Conservation (phyloP, 371 early-diverging fungal species). For the Mucor velutinosus region DNA sequence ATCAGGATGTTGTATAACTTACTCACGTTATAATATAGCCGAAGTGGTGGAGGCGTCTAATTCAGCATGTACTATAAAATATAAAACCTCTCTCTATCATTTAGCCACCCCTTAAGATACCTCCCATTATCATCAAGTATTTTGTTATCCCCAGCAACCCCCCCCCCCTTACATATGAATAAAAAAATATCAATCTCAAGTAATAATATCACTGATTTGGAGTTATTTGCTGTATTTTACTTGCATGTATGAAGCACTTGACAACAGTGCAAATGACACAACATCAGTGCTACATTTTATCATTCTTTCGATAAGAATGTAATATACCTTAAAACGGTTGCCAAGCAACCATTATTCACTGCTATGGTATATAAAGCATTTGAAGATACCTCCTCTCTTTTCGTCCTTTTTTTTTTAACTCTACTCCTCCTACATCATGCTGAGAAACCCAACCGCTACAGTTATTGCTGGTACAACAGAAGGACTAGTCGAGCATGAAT, state of each 20-base stretch:
- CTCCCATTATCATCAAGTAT: not conserved
- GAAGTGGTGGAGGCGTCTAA: conserved; percentile 47
- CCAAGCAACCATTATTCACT: not conserved
- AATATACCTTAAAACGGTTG: conserved; percentile 9
- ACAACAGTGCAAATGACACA: not conserved
- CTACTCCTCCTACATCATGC: not conserved
- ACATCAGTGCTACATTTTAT: not conserved
- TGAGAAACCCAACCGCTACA: not conserved
- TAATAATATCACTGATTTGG: not conserved
- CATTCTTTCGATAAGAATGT: conserved; percentile 10
- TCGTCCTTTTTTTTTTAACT: not conserved
- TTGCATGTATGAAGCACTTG: not conserved
- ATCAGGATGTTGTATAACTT: not conserved
- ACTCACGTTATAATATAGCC: conserved; percentile 16
- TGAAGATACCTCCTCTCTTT: not conserved
- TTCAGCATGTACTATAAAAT: not conserved
- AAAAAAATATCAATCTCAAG: not conserved
- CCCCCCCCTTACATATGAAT: not conserved
- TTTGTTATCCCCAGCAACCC: not conserved
- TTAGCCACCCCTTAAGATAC: not conserved
- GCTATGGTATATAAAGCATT: not conserved
- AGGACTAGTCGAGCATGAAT: not conserved
- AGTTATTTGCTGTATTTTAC: not conserved
- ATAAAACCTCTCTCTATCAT: not conserved
- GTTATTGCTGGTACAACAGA: not conserved